These are phyloP conservation scores for Colletotrichum agaves DNA, from an alignment of 2,329 filamentous ascomycete species.

Conservation along the genomic window DNA sequence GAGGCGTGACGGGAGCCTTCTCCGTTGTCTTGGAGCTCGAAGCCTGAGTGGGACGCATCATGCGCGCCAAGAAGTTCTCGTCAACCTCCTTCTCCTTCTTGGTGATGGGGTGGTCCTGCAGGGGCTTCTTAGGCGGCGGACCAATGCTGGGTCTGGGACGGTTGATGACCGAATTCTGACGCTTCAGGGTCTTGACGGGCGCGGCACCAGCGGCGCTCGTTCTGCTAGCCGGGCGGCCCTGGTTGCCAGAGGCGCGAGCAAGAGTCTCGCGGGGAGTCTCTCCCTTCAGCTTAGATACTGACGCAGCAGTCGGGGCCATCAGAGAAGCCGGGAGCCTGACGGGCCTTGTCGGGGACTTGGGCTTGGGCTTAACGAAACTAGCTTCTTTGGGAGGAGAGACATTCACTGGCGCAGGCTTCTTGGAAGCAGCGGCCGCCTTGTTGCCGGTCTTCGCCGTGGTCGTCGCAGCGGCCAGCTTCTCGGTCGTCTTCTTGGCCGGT, in stretches of 20 bases:
- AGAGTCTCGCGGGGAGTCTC: constrained; percentile 41
- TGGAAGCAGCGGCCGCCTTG: constrained; percentile 48
- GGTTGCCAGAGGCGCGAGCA: constrained; percentile 41
- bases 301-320: constrained; percentile 76
- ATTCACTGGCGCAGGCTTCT: constrained; percentile 57
- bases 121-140: constrained; percentile 67
- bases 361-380: constrained; percentile 67
- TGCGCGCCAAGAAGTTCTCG: constrained; percentile 79
- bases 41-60: constrained; percentile 81
- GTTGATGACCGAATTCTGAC: constrained; percentile 57
- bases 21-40: constrained; percentile 76
- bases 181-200: constrained; percentile 51
- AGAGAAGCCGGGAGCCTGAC: constrained; percentile 74
- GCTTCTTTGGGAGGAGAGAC: constrained; percentile 50
- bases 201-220: constrained; percentile 49
- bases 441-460: constrained; percentile 42
- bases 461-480: constrained; percentile 49
- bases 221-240: constrained; percentile 59
- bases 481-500: constrained; percentile 39
- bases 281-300: constrained; percentile 66
- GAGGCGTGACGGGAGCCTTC: constrained; percentile 64
- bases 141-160: constrained; percentile 65
- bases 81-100: constrained; percentile 68
- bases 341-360: constrained; percentile 76
- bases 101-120: constrained; percentile 57